These are phyloP conservation scores for Fraxinus platypoda DNA, from an alignment of 305 asterid genomes.

Conservation along the genomic window DNA sequence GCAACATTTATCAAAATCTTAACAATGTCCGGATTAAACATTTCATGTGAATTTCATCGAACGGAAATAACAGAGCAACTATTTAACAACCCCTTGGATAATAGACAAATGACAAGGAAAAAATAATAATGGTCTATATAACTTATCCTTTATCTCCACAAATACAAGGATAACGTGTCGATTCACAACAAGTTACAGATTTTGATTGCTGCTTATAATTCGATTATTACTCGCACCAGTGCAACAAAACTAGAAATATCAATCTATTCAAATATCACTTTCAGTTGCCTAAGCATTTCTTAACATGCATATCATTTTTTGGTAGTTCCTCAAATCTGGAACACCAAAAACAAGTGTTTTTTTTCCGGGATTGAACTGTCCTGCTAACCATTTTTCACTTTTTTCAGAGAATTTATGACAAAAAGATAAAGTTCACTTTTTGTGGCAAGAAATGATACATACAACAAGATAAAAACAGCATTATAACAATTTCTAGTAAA, in stretches of 20 bases:
- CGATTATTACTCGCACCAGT: neutral
- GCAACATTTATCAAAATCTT: conserved; percentile 34
- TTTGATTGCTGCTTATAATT: neutral
- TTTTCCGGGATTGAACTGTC: neutral
- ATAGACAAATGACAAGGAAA: conserved; percentile 7
- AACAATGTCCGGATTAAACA: conserved; percentile 10
- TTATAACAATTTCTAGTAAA: neutral
- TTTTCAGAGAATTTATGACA: neutral
- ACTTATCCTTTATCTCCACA: conserved; percentile 1
- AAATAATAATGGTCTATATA: neutral
- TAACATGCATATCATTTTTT: neutral
- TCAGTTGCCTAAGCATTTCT: neutral
- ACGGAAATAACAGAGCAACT: conserved; percentile 6
- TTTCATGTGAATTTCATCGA: neutral
- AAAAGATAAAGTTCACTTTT: neutral
- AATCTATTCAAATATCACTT: neutral
- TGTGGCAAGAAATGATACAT: neutral
- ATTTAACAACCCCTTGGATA: neutral
- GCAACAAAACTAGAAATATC: neutral
- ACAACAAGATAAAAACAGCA: neutral
- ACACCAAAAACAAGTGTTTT: neutral
- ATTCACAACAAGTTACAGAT: neutral
- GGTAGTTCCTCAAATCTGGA: neutral
- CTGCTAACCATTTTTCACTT: neutral
- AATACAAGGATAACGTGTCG: conserved; percentile 9